Conservation (phyloP, 2,329 filamentous ascomycete genomes). For the Amylocarpus encephaloides region DNA sequence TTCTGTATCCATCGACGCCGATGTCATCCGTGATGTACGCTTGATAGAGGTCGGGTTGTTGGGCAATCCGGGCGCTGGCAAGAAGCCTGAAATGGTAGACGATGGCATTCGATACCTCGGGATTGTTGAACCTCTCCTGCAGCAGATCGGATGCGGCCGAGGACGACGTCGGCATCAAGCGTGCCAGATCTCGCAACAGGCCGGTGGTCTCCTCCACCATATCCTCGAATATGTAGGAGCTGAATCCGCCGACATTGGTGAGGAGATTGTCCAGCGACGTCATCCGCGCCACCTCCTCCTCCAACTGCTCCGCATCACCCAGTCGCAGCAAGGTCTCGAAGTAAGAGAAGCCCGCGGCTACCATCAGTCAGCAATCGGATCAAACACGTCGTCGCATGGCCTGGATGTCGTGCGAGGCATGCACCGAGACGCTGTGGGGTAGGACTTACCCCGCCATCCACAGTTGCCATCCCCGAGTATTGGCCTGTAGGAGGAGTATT, state of each 20-base stretch:
- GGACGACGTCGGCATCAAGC: slow-evolving; percentile 41
- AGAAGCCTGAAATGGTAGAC: slow-evolving; percentile 82
- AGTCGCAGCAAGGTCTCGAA: slow-evolving; percentile 75
- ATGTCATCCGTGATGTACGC: slow-evolving; percentile 59
- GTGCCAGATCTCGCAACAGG: slow-evolving; percentile 58
- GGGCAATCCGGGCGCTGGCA: slow-evolving; percentile 78
- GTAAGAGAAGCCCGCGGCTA: slow-evolving; percentile 89
- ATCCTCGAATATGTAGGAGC: slow-evolving; percentile 68
- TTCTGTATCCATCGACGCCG: slow-evolving; percentile 62
- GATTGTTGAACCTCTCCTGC: slow-evolving; percentile 66
- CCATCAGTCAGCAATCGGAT: slow-evolving; percentile 15
- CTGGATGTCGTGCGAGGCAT: slow-evolving; percentile 7
- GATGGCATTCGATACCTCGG: slow-evolving; percentile 61
- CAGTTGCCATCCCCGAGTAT: slow-evolving; percentile 93
- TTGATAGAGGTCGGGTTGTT: slow-evolving; percentile 61
- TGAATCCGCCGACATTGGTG: slow-evolving; percentile 63
- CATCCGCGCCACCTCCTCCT: slow-evolving; percentile 66
- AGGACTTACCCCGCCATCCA: slow-evolving; percentile 84
- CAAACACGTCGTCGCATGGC: not conserved
- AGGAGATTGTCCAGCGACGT: slow-evolving; percentile 65
- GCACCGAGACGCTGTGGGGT: slow-evolving; percentile 14
- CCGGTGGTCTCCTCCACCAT: slow-evolving; percentile 71
- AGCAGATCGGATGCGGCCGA: slow-evolving; percentile 49
- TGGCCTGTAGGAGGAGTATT: slow-evolving; percentile 81
- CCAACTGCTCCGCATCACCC: slow-evolving; percentile 57